A percentile compares a stretch with the other conserved stretches of the same genome.
Conservation (phyloP, 225 moss, liverwort and hornwort species). For the Marchantia polymorpha region DNA sequence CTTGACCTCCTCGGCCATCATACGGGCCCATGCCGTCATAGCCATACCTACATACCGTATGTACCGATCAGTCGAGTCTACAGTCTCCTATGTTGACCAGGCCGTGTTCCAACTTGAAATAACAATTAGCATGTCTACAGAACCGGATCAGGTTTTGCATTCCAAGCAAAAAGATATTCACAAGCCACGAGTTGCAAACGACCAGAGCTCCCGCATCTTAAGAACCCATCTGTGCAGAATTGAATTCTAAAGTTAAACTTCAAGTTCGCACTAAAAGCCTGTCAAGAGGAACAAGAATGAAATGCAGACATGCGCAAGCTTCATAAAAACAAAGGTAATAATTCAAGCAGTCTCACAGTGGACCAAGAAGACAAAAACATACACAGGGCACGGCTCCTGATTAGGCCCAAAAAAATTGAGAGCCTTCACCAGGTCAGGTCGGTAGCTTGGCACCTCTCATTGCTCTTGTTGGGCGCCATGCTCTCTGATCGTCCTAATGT, state of each 20-base stretch:
- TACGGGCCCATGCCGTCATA: conserved; percentile 68
- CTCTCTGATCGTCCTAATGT: conserved; percentile 82
- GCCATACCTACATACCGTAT: conserved; percentile 67
- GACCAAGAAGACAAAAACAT: conserved; percentile 60
- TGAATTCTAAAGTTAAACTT: not conserved
- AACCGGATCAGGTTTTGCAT: not conserved
- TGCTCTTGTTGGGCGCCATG: conserved; percentile 81
- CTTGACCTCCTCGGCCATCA: conserved; percentile 41
- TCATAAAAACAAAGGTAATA: conserved; percentile 64
- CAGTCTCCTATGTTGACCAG: not conserved
- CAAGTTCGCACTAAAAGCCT: conserved; percentile 40
- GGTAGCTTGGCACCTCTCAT: conserved; percentile 91
- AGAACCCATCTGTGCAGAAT: not conserved
- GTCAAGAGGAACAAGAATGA: conserved; percentile 26
- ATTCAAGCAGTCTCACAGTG: conserved; percentile 47
- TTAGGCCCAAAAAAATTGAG: conserved; percentile 69
- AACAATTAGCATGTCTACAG: not conserved
- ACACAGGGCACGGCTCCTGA: conserved; percentile 83
- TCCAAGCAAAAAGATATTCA: not conserved
- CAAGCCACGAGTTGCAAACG: conserved; percentile 11
- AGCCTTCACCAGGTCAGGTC: conserved; percentile 89
- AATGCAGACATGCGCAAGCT: conserved; percentile 47
- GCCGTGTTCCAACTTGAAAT: not conserved
- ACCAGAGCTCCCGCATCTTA: conserved; percentile 3
- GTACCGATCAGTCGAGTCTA: not conserved